Conservation (phyloP, 2,329 filamentous ascomycete species). For the Fusarium tjaetaba region DNA sequence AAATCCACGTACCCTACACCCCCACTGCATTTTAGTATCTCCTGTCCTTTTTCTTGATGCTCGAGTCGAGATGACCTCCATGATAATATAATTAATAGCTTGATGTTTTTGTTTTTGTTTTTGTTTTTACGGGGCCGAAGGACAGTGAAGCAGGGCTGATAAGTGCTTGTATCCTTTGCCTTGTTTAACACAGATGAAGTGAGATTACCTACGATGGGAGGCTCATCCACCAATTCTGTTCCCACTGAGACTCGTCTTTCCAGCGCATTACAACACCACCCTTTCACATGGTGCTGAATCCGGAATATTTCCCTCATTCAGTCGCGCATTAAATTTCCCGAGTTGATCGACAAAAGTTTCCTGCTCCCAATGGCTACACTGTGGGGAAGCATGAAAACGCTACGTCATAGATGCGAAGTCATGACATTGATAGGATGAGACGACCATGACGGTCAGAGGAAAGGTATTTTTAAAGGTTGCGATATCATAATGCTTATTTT, state of each 20-base stretch:
- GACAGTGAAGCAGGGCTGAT: accelerated
- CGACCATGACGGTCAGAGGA: not conserved
- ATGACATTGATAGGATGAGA: not conserved
- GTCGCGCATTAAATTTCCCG: not conserved
- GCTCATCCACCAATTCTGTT: too few species aligned
- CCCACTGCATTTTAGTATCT: accelerated
- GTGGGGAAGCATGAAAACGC: not conserved
- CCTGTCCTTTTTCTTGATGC: not conserved
- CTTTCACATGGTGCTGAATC: too few species aligned
- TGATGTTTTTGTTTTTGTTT: accelerated
- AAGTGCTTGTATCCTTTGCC: accelerated
- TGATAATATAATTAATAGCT: accelerated
- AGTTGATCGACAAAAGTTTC: not conserved
- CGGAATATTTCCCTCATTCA: too few species aligned
- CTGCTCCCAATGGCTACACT: not conserved
- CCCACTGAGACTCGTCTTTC: accelerated
- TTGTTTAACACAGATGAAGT: accelerated
- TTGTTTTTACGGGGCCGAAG: too few species aligned
- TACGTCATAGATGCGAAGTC: constrained; percentile 13
- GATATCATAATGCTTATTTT: not conserved
- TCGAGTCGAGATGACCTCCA: not conserved
- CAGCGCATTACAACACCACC: not conserved
- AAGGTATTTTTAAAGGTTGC: not conserved
- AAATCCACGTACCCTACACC: not conserved
- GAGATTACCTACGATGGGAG: too few species aligned